phyloP scores from a whole-genome alignment of 148 eudicot species.

The Rhododendron ovatum region DNA sequence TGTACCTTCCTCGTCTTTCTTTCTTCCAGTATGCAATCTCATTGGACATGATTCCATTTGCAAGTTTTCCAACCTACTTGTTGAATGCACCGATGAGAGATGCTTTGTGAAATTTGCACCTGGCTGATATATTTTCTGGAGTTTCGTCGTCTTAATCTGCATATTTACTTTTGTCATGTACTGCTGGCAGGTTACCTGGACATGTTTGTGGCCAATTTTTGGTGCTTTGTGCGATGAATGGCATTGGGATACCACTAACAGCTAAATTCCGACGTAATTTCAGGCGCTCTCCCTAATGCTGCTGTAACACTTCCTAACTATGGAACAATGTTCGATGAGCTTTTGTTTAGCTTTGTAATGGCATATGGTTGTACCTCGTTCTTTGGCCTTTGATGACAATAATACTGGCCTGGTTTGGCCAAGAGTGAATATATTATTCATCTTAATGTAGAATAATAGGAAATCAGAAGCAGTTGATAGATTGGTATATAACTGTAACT shows the following conservation, averaged over 20 bases:
- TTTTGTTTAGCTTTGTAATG: not conserved
- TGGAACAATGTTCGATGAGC: not conserved
- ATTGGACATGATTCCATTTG: not conserved
- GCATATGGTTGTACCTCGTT: not conserved
- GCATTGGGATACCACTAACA: not conserved
- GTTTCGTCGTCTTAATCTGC: not conserved
- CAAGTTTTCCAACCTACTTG: not conserved
- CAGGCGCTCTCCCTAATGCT: not conserved
- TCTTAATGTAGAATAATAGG: not conserved
- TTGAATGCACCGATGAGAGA: not conserved
- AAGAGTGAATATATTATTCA: not conserved
- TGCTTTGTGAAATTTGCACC: not conserved
- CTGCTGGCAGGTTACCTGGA: not conserved
- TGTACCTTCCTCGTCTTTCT: not conserved
- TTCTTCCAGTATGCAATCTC: conserved; percentile 2
- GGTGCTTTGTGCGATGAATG: not conserved
- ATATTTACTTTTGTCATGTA: not conserved
- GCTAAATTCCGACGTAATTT: not conserved
- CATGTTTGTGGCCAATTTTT: not conserved
- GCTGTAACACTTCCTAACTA: not conserved
- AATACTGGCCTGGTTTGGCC: not conserved
- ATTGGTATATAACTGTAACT: not conserved
- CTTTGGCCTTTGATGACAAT: not conserved
- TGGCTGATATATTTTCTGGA: not conserved
- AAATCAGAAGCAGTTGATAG: not conserved